Conservation (phyloP, 2,329 filamentous ascomycete genomes). For the Exophiala calicioides region DNA sequence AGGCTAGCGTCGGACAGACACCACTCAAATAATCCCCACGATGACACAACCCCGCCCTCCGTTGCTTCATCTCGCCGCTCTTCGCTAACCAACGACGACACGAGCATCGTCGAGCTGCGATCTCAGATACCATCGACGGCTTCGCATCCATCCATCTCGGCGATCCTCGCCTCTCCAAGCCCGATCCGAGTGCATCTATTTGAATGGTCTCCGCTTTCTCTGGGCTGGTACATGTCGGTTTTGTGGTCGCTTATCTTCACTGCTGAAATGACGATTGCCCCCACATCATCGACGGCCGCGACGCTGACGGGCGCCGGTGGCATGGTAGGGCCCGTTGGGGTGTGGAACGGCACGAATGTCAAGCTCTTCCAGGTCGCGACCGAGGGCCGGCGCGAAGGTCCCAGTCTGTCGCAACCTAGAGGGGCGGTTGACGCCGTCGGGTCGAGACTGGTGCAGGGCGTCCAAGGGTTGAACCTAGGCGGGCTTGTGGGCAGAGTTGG, state of each 20-base stretch:
- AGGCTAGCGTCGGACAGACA: constrained; percentile 41
- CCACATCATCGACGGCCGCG: constrained; percentile 28
- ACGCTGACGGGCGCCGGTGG: constrained; percentile 36
- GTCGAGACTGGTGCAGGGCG: constrained; percentile 81
- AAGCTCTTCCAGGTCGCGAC: constrained; percentile 82
- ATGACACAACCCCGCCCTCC: constrained; percentile 30
- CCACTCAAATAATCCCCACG: neutral
- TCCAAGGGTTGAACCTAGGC: constrained; percentile 76
- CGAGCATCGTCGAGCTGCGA: constrained; percentile 46
- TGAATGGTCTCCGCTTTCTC: constrained; percentile 85
- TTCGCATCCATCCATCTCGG: constrained; percentile 61
- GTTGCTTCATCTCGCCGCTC: constrained; percentile 34
- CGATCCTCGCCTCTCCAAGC: constrained; percentile 68
- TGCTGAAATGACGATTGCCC: constrained; percentile 75
- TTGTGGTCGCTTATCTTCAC: constrained; percentile 93
- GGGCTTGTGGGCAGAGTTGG: constrained; percentile 40
- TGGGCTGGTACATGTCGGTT: constrained; percentile 95
- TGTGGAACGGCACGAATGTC: constrained; percentile 91
- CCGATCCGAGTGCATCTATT: constrained; percentile 81
- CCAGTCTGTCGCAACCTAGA: constrained; percentile 78
- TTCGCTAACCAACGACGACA: constrained; percentile 36
- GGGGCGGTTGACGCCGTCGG: constrained; percentile 93
- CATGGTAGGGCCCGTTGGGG: constrained; percentile 80
- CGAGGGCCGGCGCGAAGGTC: constrained; percentile 75
- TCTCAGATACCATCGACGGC: constrained; percentile 45